phyloP scores from a whole-genome alignment of 2,329 filamentous ascomycete genomes.

The Graphilbum sp. region DNA sequence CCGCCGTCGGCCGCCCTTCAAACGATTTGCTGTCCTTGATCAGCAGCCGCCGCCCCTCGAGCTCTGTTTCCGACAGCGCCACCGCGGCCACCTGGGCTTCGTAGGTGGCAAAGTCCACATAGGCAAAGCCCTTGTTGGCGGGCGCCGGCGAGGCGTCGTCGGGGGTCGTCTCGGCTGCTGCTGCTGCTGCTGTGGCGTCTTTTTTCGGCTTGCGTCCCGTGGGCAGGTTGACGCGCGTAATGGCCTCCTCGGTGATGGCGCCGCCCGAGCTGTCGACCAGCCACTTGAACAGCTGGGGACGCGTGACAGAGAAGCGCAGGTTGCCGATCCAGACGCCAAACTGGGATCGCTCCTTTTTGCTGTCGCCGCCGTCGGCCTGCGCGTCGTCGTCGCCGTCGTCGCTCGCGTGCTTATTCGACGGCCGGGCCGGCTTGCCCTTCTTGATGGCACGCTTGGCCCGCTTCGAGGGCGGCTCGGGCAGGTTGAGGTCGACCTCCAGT shows the following conservation, averaged over 20 bases:
- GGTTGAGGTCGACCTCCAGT: slow-evolving; percentile 75
- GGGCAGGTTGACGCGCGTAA: slow-evolving; percentile 76
- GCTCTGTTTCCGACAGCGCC: slow-evolving; percentile 67
- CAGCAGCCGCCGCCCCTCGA: slow-evolving; percentile 62
- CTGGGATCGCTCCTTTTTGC: slow-evolving; percentile 48
- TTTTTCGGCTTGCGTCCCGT: slow-evolving; percentile 2
- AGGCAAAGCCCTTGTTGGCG: slow-evolving; percentile 84
- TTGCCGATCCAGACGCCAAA: slow-evolving; percentile 95
- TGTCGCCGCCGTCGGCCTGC: slow-evolving; percentile 3
- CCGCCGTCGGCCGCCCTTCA: slow-evolving; percentile 53
- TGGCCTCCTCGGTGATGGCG: slow-evolving; percentile 47
- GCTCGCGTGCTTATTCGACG: slow-evolving; percentile 11
- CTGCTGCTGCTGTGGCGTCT: too few relatives aligned
- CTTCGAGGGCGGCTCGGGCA: slow-evolving; percentile 92
- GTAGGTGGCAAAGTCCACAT: slow-evolving; percentile 72
- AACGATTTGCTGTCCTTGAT: slow-evolving; percentile 90
- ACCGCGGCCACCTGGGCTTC: slow-evolving; percentile 61
- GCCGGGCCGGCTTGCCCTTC: slow-evolving; percentile 50
- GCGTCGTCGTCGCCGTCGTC: neutral
- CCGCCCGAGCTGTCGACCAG: slow-evolving; percentile 56
- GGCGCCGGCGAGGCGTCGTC: slow-evolving; percentile 21
- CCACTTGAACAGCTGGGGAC: slow-evolving; percentile 61
- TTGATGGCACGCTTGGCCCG: slow-evolving; percentile 81
- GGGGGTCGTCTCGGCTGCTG: too few relatives aligned
- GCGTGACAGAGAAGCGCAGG: slow-evolving; percentile 66